Conservation (phyloP, 163 green algal species). For the Coccomyxa subellipsoidea region DNA sequence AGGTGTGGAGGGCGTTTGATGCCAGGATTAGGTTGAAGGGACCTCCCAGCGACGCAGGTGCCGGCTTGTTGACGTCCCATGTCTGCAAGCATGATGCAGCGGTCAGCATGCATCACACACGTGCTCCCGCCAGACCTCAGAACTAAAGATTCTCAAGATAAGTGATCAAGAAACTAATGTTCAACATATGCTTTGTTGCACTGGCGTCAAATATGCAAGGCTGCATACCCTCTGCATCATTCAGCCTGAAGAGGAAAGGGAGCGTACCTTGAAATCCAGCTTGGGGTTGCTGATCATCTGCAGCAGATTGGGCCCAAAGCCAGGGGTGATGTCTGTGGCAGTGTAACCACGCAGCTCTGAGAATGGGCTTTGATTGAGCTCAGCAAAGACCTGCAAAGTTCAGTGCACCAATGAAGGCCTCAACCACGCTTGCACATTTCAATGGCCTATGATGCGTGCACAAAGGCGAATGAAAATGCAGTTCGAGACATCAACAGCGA, state of each 20-base stretch:
- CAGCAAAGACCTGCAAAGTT: conserved; percentile 6
- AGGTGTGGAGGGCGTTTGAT: conserved; percentile 6
- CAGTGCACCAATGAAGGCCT: no score
- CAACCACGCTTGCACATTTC: no score
- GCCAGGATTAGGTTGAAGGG: conserved; percentile 9
- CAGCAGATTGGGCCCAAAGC: not conserved
- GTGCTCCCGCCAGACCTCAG: no score
- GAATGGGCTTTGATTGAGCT: conserved; percentile 3
- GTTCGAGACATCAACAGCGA: no score
- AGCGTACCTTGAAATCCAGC: conserved; percentile 12
- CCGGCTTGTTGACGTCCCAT: conserved; percentile 16
- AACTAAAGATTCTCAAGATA: no score
- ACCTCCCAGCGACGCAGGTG: not conserved
- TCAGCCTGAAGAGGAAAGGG: no score
- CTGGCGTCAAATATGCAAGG: no score
- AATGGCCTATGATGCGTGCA: no score
- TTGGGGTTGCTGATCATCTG: conserved; percentile 2
- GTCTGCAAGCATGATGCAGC: not conserved
- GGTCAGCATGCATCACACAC: not conserved
- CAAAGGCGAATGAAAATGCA: no score
- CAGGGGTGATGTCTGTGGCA: conserved; percentile 7
- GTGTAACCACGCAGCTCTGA: conserved; percentile 2
- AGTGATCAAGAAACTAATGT: no score
- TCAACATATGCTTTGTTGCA: no score
- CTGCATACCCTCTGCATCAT: no score